A percentile compares a stretch with the other conserved stretches of the same genome.
phyloP scores from a whole-genome alignment of 345 rosid genomes.

The Dipteronia sinensis region DNA sequence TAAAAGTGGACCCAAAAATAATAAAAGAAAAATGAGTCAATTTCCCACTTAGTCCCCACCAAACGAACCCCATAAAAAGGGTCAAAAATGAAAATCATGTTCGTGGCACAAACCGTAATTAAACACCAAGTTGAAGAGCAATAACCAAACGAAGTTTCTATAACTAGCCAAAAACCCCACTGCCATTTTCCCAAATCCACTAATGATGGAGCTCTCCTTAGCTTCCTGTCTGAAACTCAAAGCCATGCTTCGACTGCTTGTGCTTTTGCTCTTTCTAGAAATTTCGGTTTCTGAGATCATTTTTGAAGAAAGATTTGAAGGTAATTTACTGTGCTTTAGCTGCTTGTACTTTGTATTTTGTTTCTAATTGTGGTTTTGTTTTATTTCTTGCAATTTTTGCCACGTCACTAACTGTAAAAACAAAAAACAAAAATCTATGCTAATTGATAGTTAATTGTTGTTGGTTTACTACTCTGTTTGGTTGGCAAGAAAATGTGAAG shows the following conservation, averaged over 20 bases:
- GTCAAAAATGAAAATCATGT: neutral
- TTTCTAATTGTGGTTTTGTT: neutral
- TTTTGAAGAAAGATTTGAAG: slow-evolving; percentile 45
- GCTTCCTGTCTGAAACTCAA: neutral
- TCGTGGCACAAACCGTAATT: slow-evolving; percentile 8
- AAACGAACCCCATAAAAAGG: neutral
- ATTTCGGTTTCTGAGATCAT: slow-evolving; percentile 31
- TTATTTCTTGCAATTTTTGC: neutral
- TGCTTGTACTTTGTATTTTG: neutral
- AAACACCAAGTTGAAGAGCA: neutral
- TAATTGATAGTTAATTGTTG: neutral
- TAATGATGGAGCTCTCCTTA: neutral
- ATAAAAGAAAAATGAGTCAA: neutral
- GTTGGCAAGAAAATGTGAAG: slow-evolving; percentile 1
- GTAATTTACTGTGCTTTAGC: slow-evolving; percentile 20
- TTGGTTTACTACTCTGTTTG: neutral
- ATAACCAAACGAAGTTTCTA: neutral
- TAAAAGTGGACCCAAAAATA: neutral
- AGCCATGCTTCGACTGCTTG: slow-evolving; percentile 7
- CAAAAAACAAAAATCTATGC: neutral
- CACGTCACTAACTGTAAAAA: neutral
- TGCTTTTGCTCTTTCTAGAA: neutral
- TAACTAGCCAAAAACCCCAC: neutral
- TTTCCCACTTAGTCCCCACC: neutral
- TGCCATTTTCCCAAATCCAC: neutral